Evolutionary conservation across 192 early-diverging fungal species (phyloP).

Genomic region (Rhizophagus sp.): DNA sequence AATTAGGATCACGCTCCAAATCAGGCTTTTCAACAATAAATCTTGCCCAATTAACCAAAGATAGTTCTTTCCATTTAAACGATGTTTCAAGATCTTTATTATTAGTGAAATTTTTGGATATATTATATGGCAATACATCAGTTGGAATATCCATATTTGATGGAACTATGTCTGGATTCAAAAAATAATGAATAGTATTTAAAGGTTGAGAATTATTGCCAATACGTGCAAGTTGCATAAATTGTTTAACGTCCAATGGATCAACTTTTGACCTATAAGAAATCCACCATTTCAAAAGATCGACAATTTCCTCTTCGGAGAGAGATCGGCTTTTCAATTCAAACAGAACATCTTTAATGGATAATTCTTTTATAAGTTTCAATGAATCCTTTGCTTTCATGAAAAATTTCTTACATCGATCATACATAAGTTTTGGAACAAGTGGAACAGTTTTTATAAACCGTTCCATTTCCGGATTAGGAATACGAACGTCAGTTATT

Average conservation of each 20-base stretch:
- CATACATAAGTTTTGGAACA: constrained; percentile 52
- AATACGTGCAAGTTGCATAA: not conserved
- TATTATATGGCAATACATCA: not conserved
- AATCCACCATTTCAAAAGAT: constrained; percentile 79
- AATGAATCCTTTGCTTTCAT: constrained; percentile 44
- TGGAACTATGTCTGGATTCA: constrained; percentile 42
- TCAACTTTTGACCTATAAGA: constrained; percentile 36
- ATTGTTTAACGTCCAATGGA: not conserved
- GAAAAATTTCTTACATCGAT: constrained; percentile 57
- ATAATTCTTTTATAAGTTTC: constrained; percentile 46
- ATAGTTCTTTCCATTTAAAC: constrained; percentile 9
- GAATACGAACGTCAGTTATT: constrained; percentile 55
- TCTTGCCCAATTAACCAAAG: constrained; percentile 6
- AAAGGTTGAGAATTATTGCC: constrained; percentile 44
- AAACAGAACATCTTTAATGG: constrained; percentile 56
- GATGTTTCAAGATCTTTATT: constrained; percentile 1
- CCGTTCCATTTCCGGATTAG: constrained; percentile 52
- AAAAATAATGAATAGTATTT: constrained; percentile 53
- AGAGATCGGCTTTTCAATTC: constrained; percentile 66
- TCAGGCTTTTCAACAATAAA: not conserved
- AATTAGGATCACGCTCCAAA: constrained; percentile 45
- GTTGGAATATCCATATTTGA: too few relatives aligned
- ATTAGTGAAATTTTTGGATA: not conserved
- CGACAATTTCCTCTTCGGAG: constrained; percentile 57
- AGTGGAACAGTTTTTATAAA: constrained; percentile 71